These are phyloP conservation scores for Tilletia walkeri DNA, from an alignment of 1,284 basidiomycete genomes.

Conservation along the genomic window DNA sequence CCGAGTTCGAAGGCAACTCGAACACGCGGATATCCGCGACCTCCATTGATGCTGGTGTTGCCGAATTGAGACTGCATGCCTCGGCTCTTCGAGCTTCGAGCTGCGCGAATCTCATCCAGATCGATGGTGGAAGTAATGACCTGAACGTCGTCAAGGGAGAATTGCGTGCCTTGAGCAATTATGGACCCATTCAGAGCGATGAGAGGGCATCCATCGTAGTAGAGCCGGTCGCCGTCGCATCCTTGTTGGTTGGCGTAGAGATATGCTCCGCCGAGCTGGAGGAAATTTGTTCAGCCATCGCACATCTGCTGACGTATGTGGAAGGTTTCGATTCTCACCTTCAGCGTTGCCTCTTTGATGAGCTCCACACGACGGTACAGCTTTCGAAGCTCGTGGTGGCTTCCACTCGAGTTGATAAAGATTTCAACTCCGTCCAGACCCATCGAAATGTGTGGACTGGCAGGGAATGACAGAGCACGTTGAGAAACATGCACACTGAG, in stretches of 20 bases:
- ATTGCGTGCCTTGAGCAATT: constrained; percentile 92
- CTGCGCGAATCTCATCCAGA: constrained; percentile 86
- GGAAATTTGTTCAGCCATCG: not conserved
- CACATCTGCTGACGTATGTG: too few species aligned
- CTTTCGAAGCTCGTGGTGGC: constrained; percentile 95
- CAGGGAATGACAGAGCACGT: not conserved
- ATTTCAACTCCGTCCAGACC: constrained; percentile 97
- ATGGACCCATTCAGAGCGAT: constrained; percentile 91
- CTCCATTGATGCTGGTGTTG: constrained; percentile 71
- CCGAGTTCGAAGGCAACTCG: constrained; percentile 58
- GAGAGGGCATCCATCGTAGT: constrained; percentile 95
- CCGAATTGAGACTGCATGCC: constrained; percentile 82
- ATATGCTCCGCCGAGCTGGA: constrained; percentile 88
- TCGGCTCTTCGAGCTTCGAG: constrained; percentile 72
- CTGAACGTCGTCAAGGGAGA: constrained; percentile 91
- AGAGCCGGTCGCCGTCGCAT: constrained; percentile 93
- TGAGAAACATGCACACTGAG: constrained; percentile 23
- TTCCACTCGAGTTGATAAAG: constrained; percentile 95
- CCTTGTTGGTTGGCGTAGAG: constrained; percentile 98
- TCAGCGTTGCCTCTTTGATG: constrained; percentile 93
- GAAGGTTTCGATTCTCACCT: constrained; percentile 61
- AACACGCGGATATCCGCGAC: constrained; percentile 68
- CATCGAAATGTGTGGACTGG: constrained; percentile 90
- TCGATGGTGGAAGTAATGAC: constrained; percentile 93
- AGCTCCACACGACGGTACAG: constrained; percentile 85